Evolutionary conservation across 768 basidiomycete genomes (phyloP).

Genomic region (Gloeopeniophorella convolvens): DNA sequence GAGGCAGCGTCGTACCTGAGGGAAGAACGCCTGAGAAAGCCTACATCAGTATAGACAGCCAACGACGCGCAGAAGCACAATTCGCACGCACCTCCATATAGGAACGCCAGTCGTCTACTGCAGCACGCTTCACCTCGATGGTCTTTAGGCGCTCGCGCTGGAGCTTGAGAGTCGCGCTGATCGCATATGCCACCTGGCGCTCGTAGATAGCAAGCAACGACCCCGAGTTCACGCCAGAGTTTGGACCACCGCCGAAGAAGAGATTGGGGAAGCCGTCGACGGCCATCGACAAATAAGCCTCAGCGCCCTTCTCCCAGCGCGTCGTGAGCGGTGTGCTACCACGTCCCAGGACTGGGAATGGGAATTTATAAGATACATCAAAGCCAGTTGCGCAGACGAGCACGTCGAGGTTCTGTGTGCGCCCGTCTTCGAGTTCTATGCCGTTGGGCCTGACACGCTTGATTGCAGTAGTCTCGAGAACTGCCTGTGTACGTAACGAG

Average conservation of each 20-base stretch:
- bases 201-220: slow-evolving; percentile 26
- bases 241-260: slow-evolving; percentile 24
- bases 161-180: slow-evolving; percentile 26
- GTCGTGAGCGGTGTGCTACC: slow-evolving; percentile 27
- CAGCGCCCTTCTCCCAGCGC: slow-evolving; percentile 25
- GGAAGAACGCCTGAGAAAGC: slow-evolving; percentile 10
- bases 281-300: slow-evolving; percentile 27
- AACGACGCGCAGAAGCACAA: background rate
- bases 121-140: slow-evolving; percentile 25
- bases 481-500: background rate
- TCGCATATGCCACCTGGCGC: slow-evolving; percentile 24
- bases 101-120: slow-evolving; percentile 26
- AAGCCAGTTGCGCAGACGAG: slow-evolving; percentile 30
- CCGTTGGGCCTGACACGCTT: slow-evolving; percentile 25
- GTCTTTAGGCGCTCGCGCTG: slow-evolving; percentile 26
- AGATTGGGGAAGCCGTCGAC: slow-evolving; percentile 29
- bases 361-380: slow-evolving; percentile 20
- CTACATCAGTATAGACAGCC: background rate
- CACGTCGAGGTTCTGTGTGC: slow-evolving; percentile 26
- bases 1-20: slow-evolving; percentile 1
- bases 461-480: slow-evolving; percentile 22
- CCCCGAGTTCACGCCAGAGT: slow-evolving; percentile 24
- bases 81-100: slow-evolving; percentile 19
- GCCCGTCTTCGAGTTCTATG: slow-evolving; percentile 25
- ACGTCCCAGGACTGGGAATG: slow-evolving; percentile 25